phyloP scores from a whole-genome alignment of 441 rosid genomes.

The Brassica balearica region DNA sequence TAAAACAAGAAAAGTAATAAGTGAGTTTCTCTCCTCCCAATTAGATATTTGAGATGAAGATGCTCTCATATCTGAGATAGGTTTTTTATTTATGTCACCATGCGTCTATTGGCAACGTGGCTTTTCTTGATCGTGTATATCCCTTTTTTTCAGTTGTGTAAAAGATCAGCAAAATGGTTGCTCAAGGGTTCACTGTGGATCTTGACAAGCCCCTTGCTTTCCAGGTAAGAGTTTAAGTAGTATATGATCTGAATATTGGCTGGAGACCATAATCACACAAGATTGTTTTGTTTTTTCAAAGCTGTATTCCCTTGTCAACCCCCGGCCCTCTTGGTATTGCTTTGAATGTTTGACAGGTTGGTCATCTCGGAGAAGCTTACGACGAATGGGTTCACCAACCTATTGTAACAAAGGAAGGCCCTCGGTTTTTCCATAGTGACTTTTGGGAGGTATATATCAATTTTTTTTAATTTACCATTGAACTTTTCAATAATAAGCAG shows the following conservation, averaged over 20 bases:
- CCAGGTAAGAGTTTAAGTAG: slow-evolving; percentile 59
- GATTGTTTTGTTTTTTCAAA: slow-evolving; percentile 3
- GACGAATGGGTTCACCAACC: slow-evolving; percentile 99
- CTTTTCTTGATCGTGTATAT: neutral
- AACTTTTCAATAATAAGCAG: neutral
- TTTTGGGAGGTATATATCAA: slow-evolving; percentile 72
- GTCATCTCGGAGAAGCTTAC: slow-evolving; percentile 91
- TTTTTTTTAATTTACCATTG: slow-evolving; percentile 5
- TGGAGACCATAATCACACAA: neutral
- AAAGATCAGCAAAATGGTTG: slow-evolving; percentile 69
- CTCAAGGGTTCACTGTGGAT: slow-evolving; percentile 79
- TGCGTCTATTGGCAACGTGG: neutral
- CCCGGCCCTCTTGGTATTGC: slow-evolving; percentile 14
- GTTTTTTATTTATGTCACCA: neutral
- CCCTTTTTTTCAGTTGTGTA: slow-evolving; percentile 7
- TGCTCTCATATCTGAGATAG: too few relatives aligned
- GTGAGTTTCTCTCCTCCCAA: too few relatives aligned
- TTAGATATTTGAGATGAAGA: too few relatives aligned
- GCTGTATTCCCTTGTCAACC: neutral
- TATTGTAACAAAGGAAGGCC: slow-evolving; percentile 86
- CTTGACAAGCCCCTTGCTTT: slow-evolving; percentile 85
- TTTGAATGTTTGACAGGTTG: slow-evolving; percentile 66
- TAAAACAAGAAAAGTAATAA: too few relatives aligned
- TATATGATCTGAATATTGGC: neutral
- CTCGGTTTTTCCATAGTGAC: slow-evolving; percentile 85